Conservation (phyloP, 2,329 filamentous ascomycete species). For the Cercospora berteroae region DNA sequence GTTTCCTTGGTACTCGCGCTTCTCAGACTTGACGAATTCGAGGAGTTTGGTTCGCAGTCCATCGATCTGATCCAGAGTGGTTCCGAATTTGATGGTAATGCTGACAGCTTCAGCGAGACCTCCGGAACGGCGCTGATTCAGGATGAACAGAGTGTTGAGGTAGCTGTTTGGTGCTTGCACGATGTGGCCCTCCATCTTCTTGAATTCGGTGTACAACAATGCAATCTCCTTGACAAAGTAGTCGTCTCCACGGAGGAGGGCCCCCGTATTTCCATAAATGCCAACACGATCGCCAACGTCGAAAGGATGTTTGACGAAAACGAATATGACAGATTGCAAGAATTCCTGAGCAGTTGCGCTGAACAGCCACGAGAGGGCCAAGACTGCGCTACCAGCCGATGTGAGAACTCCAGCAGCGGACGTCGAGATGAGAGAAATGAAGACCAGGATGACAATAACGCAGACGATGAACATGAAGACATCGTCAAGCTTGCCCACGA, state of each 20-base stretch:
- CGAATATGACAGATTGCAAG: slow-evolving; percentile 87
- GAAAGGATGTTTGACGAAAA: slow-evolving; percentile 96
- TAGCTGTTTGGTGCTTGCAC: slow-evolving; percentile 95
- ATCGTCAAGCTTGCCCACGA: slow-evolving; percentile 83
- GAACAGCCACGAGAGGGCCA: slow-evolving; percentile 89
- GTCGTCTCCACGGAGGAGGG: slow-evolving; percentile 76
- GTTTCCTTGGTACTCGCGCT: slow-evolving; percentile 83
- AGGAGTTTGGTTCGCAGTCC: slow-evolving; percentile 74
- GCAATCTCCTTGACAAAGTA: slow-evolving; percentile 96
- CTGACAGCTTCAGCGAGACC: slow-evolving; percentile 82
- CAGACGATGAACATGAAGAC: slow-evolving; percentile 85
- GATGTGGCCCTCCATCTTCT: slow-evolving; percentile 96
- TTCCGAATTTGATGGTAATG: slow-evolving; percentile 84
- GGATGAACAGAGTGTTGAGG: slow-evolving; percentile 82
- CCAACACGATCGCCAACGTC: slow-evolving; percentile 92
- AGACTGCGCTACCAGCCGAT: slow-evolving; percentile 80
- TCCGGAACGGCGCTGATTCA: slow-evolving; percentile 89
- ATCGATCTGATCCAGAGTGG: slow-evolving; percentile 77
- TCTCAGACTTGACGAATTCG: slow-evolving; percentile 79
- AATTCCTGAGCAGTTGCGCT: slow-evolving; percentile 93
- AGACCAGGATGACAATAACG: slow-evolving; percentile 77
- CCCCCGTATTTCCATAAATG: slow-evolving; percentile 85
- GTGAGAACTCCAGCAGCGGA: slow-evolving; percentile 90
- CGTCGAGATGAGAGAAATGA: slow-evolving; percentile 83
- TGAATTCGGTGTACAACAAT: slow-evolving; percentile 92